Percentiles rank a stretch among this genome's conserved stretches.
These are phyloP conservation scores for Oryza officinalis DNA, from an alignment of 176 grass and related monocot species.

Conservation along the genomic window DNA sequence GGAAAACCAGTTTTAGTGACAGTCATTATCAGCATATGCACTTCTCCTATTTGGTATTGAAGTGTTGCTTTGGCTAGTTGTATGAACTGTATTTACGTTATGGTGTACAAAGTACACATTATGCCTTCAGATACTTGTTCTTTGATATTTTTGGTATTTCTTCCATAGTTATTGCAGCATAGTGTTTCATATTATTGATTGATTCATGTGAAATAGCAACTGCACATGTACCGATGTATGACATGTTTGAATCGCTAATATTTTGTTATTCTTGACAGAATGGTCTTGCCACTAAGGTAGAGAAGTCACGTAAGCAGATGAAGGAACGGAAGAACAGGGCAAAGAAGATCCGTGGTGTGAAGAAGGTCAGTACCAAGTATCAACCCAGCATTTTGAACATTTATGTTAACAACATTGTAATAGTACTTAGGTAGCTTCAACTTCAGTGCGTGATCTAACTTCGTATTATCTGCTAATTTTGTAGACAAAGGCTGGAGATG, in stretches of 20 bases:
- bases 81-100: neutral
- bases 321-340: slow-evolving; percentile 92
- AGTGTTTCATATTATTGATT: neutral
- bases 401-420: neutral
- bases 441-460: neutral
- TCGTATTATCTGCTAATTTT: neutral
- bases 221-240: neutral
- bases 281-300: slow-evolving; percentile 90
- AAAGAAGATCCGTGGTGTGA: slow-evolving; percentile 86
- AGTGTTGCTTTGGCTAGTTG: neutral
- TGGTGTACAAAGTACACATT: neutral
- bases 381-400: neutral
- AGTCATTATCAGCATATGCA: neutral
- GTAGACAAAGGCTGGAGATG: slow-evolving; percentile 96
- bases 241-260: slow-evolving; percentile 17
- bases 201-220: neutral
- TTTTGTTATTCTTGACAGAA: slow-evolving; percentile 47
- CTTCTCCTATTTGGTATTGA: neutral
- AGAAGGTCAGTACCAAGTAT: slow-evolving; percentile 57
- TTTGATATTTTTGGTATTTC: neutral
- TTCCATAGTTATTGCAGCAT: neutral
- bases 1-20: too few relatives aligned
- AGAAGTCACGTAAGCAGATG: slow-evolving; percentile 94
- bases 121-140: neutral
- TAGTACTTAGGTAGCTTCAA: neutral